These are phyloP conservation scores for Oropetium thomaeum DNA, from an alignment of 176 grass and related monocot genomes.

Conservation along the genomic window DNA sequence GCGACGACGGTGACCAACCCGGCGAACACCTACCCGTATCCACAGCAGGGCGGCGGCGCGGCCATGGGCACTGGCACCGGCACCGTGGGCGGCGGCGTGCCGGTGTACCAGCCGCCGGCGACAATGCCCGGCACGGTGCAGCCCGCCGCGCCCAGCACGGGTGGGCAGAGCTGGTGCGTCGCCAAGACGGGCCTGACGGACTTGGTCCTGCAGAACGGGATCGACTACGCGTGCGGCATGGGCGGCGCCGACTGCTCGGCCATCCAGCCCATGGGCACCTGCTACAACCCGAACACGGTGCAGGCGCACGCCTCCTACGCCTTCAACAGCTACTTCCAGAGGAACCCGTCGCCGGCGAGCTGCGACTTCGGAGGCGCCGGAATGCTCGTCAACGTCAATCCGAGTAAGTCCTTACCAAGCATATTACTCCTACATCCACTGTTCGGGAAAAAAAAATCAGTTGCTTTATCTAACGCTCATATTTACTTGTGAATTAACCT, in stretches of 20 bases:
- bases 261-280: constrained; percentile 76
- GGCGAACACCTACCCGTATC: constrained; percentile 54
- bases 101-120: constrained; percentile 43
- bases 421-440: too few species aligned
- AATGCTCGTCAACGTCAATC: constrained; percentile 79
- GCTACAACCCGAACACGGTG: constrained; percentile 79
- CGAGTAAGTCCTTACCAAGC: constrained; percentile 84
- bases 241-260: constrained; percentile 83
- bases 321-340: constrained; percentile 95
- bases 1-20: constrained; percentile 68
- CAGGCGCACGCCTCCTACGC: constrained; percentile 90
- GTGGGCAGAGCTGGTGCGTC: constrained; percentile 76
- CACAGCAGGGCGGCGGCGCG: constrained; percentile 16
- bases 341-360: constrained; percentile 73
- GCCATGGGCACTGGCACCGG: not conserved
- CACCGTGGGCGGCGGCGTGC: not conserved
- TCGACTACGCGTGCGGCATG: constrained; percentile 88
- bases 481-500: not conserved
- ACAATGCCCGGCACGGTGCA: constrained; percentile 44
- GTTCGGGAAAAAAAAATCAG: not conserved
- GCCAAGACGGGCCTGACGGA: constrained; percentile 63
- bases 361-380: constrained; percentile 90
- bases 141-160: constrained; percentile 32
- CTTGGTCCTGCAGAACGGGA: constrained; percentile 47
- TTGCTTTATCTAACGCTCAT: not conserved